phyloP scores from a whole-genome alignment of 768 basidiomycete species.

The Auricularia sp. region DNA sequence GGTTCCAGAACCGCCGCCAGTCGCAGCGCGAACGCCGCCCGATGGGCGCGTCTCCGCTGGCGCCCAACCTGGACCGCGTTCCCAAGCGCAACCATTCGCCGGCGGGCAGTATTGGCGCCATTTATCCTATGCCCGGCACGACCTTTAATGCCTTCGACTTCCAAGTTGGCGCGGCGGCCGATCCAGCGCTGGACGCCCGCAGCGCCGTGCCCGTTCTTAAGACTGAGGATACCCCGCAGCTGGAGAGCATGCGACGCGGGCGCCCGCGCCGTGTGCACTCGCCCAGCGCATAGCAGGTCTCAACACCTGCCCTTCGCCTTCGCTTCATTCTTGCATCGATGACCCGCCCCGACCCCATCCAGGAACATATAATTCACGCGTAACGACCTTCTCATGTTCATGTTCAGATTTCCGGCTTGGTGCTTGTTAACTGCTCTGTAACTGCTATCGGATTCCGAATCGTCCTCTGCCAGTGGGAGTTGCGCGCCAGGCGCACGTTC shows the following conservation, averaged over 20 bases:
- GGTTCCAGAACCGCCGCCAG: constrained; percentile 85
- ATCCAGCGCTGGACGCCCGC: not conserved
- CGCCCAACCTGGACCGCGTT: not conserved
- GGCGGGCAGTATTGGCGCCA: too few relatives aligned
- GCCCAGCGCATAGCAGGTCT: not conserved
- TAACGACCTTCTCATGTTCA: not conserved
- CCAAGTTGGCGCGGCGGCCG: not conserved
- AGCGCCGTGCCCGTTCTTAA: not conserved
- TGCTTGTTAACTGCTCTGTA: not conserved
- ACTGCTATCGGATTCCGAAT: not conserved
- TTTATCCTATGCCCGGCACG: not conserved
- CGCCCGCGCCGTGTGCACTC: not conserved
- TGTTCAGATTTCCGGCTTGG: not conserved
- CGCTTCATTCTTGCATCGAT: too few relatives aligned
- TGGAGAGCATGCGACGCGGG: not conserved
- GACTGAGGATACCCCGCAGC: not conserved
- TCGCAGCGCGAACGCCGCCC: constrained; percentile 21
- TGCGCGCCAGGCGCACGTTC: too few relatives aligned
- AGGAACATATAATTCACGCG: not conserved
- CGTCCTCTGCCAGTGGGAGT: not conserved
- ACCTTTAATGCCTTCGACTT: not conserved
- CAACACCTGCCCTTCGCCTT: not conserved
- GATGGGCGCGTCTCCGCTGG: not conserved
- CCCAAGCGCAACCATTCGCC: not conserved
- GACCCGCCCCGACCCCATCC: too few relatives aligned